These are phyloP conservation scores for Lichtheimia ornata DNA, from an alignment of 371 early-diverging fungal genomes.

Conservation along the genomic window DNA sequence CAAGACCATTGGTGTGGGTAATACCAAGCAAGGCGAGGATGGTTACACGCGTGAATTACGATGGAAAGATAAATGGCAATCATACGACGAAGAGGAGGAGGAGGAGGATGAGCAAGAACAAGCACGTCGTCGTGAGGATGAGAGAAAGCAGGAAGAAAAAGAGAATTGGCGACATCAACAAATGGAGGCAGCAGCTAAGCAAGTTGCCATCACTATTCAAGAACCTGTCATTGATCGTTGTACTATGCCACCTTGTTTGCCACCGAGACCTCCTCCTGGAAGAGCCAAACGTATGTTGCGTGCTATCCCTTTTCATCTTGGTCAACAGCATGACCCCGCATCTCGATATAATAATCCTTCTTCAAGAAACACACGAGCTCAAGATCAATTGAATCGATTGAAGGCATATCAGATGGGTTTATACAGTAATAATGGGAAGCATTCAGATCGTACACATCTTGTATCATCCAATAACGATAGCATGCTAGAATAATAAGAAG, in stretches of 20 bases:
- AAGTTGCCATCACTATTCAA: conserved; percentile 7
- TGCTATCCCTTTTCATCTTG: too few species aligned
- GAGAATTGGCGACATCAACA: conserved; percentile 2
- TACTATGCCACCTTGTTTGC: too few species aligned
- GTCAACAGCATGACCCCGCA: too few species aligned
- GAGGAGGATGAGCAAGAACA: neutral
- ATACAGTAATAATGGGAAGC: neutral
- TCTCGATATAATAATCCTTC: neutral
- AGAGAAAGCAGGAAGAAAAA: neutral
- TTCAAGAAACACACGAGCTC: neutral
- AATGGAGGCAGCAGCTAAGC: conserved; percentile 4
- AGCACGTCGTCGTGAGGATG: neutral
- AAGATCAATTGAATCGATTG: conserved; percentile 8
- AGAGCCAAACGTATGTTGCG: too few species aligned
- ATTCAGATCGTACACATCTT: neutral
- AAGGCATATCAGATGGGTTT: conserved; percentile 5
- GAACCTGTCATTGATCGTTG: neutral
- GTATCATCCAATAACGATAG: neutral
- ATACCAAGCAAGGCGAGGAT: conserved; percentile 8
- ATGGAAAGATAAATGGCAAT: conserved; percentile 8
- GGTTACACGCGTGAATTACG: conserved; percentile 7
- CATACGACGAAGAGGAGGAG: neutral
- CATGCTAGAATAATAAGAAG: neutral
- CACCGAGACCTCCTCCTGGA: neutral
- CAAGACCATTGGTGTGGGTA: conserved; percentile 10